Percentiles rank a stretch among this genome's conserved stretches.
These are phyloP conservation scores for Coffea humblotiana DNA, from an alignment of 305 asterid genomes.

Conservation along the genomic window DNA sequence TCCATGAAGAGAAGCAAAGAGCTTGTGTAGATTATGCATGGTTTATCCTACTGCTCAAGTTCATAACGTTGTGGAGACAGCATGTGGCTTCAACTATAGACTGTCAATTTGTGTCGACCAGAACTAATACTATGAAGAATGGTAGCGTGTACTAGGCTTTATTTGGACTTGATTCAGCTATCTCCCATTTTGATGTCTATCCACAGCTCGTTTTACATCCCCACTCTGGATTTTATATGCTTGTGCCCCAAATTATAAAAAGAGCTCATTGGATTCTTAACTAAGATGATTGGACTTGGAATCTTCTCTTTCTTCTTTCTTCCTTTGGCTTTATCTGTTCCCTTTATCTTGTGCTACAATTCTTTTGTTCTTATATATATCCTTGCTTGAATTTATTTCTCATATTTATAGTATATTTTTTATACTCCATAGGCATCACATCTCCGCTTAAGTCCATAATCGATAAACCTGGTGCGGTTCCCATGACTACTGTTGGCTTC, in stretches of 20 bases:
- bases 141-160: background rate
- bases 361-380: background rate
- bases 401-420: conserved; percentile 24
- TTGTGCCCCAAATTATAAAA: background rate
- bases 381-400: conserved; percentile 23
- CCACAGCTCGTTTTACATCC: background rate
- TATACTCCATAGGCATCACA: conserved; percentile 41
- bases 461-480: conserved; percentile 51
- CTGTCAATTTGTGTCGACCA: background rate
- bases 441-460: conserved; percentile 42
- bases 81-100: background rate
- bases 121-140: background rate
- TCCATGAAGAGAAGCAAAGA: background rate
- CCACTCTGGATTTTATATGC: background rate
- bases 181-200: background rate
- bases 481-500: conserved; percentile 36
- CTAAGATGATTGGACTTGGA: background rate
- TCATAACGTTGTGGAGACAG: background rate
- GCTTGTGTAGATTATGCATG: background rate
- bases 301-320: background rate
- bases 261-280: background rate
- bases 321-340: background rate
- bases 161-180: background rate
- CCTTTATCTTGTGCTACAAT: background rate
- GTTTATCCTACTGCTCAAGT: background rate